Percentiles rank a stretch among this genome's conserved stretches.
Conservation (phyloP, 352 stramenopile genomes). For the Phytophthora meadii region DNA sequence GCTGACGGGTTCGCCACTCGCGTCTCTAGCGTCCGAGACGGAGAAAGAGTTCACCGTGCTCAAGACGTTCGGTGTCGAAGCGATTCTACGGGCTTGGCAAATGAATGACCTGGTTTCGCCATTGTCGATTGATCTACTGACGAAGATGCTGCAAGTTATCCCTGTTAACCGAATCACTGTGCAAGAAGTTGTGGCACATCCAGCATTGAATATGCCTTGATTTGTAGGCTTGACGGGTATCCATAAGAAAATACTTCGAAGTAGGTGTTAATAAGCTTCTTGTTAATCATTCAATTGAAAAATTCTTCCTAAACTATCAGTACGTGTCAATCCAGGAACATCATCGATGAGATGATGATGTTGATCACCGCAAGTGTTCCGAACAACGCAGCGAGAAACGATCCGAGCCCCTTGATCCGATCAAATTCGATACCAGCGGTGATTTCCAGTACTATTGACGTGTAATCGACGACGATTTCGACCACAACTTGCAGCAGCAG, state of each 20-base stretch:
- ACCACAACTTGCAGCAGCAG: conserved; percentile 28
- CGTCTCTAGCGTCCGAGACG: conserved; percentile 19
- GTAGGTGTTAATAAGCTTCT: too few species aligned
- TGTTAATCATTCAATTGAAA: too few species aligned
- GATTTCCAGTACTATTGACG: conserved; percentile 42
- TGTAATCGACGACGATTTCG: conserved; percentile 34
- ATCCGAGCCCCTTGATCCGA: conserved; percentile 25
- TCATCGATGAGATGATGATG: conserved; percentile 41
- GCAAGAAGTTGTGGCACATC: too few species aligned
- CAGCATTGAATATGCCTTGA: too few species aligned
- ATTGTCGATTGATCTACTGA: not conserved
- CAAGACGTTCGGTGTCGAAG: not conserved
- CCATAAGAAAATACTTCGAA: too few species aligned
- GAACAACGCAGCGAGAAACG: conserved; percentile 42
- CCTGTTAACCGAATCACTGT: too few species aligned
- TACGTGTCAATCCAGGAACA: conserved; percentile 37
- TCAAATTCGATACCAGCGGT: conserved; percentile 37
- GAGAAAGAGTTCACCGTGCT: not conserved
- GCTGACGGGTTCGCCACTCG: conserved; percentile 52
- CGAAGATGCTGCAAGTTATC: not conserved
- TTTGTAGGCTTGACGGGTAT: too few species aligned
- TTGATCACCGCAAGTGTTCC: conserved; percentile 40
- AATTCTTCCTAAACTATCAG: too few species aligned
- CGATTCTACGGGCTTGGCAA: not conserved
- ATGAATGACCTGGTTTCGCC: not conserved